Conservation (phyloP, 2,329 filamentous ascomycete species). For the Stylonectria norvegica region DNA sequence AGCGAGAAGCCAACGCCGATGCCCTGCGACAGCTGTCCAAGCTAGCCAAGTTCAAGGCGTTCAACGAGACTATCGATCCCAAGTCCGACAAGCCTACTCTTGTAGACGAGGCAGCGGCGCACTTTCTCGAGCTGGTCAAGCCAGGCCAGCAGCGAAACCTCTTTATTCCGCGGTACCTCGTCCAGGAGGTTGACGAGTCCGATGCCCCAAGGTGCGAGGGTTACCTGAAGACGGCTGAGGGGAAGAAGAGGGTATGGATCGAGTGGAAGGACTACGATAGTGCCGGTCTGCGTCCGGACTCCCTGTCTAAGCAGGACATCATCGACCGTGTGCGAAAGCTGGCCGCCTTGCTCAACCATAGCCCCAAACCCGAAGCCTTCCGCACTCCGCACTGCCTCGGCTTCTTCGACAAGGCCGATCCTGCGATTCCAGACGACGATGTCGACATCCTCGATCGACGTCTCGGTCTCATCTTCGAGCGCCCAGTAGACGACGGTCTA, state of each 20-base stretch:
- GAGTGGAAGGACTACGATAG: conserved; percentile 50
- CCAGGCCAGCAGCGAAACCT: conserved; percentile 32
- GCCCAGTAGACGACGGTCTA: conserved; percentile 37
- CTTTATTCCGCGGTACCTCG: conserved; percentile 33
- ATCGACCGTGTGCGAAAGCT: conserved; percentile 45
- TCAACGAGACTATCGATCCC: conserved; percentile 45
- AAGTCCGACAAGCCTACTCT: conserved; percentile 26
- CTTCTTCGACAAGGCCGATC: conserved; percentile 46
- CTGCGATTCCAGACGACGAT: conserved; percentile 33
- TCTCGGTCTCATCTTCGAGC: conserved; percentile 53
- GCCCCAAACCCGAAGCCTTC: conserved; percentile 47
- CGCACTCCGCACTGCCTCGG: conserved; percentile 49
- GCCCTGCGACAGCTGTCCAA: conserved; percentile 40
- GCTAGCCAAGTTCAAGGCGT: conserved; percentile 50
- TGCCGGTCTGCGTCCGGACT: conserved; percentile 33
- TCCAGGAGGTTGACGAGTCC: conserved; percentile 32
- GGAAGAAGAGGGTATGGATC: conserved; percentile 43
- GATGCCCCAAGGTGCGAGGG: conserved; percentile 41
- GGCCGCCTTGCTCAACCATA: conserved; percentile 45
- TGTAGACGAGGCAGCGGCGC: conserved; percentile 36
- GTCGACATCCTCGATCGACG: conserved; percentile 41
- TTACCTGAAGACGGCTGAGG: conserved; percentile 33
- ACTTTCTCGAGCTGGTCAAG: conserved; percentile 38
- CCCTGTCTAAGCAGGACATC: conserved; percentile 41
- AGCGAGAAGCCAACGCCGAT: conserved; percentile 38